These are phyloP conservation scores for Pyrenula aspistea DNA, from an alignment of 495 filamentous ascomycete genomes.

Conservation along the genomic window DNA sequence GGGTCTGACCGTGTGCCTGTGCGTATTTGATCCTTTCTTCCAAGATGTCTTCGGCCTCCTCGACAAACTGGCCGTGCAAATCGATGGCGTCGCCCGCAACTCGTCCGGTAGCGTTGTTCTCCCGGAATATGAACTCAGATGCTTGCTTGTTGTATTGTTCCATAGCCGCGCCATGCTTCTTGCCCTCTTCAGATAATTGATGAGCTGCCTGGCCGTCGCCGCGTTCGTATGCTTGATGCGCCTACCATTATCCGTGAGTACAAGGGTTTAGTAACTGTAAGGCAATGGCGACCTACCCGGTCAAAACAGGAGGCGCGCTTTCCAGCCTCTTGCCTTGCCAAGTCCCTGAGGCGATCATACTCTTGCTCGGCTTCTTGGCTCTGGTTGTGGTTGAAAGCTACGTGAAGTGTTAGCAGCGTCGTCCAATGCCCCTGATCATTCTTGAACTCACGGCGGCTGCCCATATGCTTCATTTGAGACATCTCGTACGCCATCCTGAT, in stretches of 20 bases:
- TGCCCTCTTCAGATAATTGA: constrained; percentile 70
- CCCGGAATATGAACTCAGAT: constrained; percentile 85
- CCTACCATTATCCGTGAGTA: constrained; percentile 26
- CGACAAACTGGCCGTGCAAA: constrained; percentile 84
- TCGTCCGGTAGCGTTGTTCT: constrained; percentile 67
- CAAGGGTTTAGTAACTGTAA: neutral
- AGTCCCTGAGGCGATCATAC: constrained; percentile 81
- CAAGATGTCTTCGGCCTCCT: constrained; percentile 85
- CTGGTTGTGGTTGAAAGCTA: constrained; percentile 74
- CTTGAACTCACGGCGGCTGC: constrained; percentile 38
- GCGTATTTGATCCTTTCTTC: constrained; percentile 71
- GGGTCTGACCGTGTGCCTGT: constrained; percentile 53
- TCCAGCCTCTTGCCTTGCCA: constrained; percentile 65
- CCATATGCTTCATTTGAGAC: constrained; percentile 36
- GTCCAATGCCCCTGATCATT: constrained; percentile 3
- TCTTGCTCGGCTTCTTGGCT: constrained; percentile 62
- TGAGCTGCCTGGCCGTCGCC: constrained; percentile 75
- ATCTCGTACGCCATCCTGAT: constrained; percentile 47
- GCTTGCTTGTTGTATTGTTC: constrained; percentile 79
- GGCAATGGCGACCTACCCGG: constrained; percentile 29
- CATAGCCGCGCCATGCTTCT: constrained; percentile 65
- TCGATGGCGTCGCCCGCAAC: constrained; percentile 78
- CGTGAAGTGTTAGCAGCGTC: constrained; percentile 1
- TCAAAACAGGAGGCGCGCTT: constrained; percentile 68
- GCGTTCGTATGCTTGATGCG: constrained; percentile 65